A percentile compares a stretch with the other conserved stretches of the same genome.
phyloP scores from a whole-genome alignment of 2,329 filamentous ascomycete genomes.

The Ceratocystis eucalypticola region DNA sequence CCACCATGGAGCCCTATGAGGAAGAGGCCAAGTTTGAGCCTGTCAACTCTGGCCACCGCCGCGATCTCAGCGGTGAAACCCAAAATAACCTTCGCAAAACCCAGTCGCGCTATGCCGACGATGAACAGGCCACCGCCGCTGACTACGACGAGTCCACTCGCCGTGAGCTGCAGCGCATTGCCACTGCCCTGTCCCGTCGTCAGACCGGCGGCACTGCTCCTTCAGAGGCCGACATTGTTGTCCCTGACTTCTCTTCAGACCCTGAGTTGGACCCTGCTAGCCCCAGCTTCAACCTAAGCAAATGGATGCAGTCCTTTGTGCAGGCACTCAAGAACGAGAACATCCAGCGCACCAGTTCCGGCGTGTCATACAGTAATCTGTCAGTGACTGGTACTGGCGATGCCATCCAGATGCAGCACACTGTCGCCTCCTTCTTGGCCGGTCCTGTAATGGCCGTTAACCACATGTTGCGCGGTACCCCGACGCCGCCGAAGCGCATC shows the following conservation, averaged over 20 bases:
- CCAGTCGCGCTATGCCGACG: background rate
- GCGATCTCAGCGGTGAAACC: constrained; percentile 4
- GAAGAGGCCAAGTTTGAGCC: constrained; percentile 8
- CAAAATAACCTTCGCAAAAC: background rate
- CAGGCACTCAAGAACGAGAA: constrained; percentile 39
- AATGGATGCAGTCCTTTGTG: constrained; percentile 32
- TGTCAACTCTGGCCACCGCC: background rate
- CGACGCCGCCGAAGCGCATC: constrained; percentile 41
- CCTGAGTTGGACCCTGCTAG: constrained; percentile 29
- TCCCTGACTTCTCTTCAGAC: constrained; percentile 21
- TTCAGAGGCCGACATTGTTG: constrained; percentile 17
- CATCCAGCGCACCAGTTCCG: constrained; percentile 39
- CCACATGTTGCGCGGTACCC: constrained; percentile 22
- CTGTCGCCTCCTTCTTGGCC: constrained; percentile 45
- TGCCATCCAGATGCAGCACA: constrained; percentile 55
- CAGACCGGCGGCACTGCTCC: constrained; percentile 23
- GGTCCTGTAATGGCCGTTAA: constrained; percentile 38
- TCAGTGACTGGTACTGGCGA: constrained; percentile 53
- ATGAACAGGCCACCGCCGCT: constrained; percentile 12
- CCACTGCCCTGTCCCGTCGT: constrained; percentile 29
- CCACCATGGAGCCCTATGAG: constrained; percentile 3
- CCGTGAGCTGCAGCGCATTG: constrained; percentile 30
- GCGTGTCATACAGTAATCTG: constrained; percentile 51
- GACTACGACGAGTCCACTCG: constrained; percentile 25
- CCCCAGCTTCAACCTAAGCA: constrained; percentile 30